These are phyloP conservation scores for Alternaria novae-zelandiae DNA, from an alignment of 2,329 filamentous ascomycete genomes.

Conservation along the genomic window DNA sequence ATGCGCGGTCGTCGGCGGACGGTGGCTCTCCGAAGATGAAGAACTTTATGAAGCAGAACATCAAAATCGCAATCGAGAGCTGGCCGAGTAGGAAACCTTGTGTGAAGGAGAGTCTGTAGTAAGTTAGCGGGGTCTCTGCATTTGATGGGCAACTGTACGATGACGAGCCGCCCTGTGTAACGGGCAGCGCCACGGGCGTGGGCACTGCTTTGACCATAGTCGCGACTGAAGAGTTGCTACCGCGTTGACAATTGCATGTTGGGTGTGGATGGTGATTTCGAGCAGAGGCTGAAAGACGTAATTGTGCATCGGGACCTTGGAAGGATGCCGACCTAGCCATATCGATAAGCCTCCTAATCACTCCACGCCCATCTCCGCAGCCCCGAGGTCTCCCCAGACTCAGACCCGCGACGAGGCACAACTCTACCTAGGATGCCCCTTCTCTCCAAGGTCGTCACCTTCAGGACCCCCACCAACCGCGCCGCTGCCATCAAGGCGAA, in stretches of 20 bases:
- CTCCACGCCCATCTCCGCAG: neutral
- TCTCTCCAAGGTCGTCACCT: conserved; percentile 22
- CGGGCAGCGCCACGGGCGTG: conserved; percentile 22
- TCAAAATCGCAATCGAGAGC: conserved; percentile 85
- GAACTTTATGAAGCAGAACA: conserved; percentile 98
- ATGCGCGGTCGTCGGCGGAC: conserved; percentile 79
- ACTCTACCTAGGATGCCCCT: conserved; percentile 18
- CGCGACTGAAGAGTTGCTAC: conserved; percentile 10
- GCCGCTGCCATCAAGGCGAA: conserved; percentile 30
- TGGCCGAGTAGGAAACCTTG: conserved; percentile 94
- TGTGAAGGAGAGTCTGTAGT: conserved; percentile 79
- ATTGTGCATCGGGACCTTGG: conserved; percentile 8
- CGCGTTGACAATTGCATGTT: conserved; percentile 3
- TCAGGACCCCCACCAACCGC: conserved; percentile 17
- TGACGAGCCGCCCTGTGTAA: conserved; percentile 21
- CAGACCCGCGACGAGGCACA: neutral
- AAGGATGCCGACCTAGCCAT: conserved; percentile 4
- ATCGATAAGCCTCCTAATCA: conserved; percentile 16
- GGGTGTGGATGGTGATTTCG: neutral
- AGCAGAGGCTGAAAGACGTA: conserved; percentile 3
- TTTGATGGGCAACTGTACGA: conserved; percentile 14
- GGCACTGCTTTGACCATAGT: conserved; percentile 24
- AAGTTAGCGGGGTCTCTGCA: conserved; percentile 29
- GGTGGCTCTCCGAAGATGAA: conserved; percentile 98
- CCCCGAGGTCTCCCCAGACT: conserved; percentile 5